Evolutionary conservation across 495 filamentous ascomycete genomes (phyloP), one percentile per base, ranked within the genome.

Genomic region (Evernia prunastri): DNA sequence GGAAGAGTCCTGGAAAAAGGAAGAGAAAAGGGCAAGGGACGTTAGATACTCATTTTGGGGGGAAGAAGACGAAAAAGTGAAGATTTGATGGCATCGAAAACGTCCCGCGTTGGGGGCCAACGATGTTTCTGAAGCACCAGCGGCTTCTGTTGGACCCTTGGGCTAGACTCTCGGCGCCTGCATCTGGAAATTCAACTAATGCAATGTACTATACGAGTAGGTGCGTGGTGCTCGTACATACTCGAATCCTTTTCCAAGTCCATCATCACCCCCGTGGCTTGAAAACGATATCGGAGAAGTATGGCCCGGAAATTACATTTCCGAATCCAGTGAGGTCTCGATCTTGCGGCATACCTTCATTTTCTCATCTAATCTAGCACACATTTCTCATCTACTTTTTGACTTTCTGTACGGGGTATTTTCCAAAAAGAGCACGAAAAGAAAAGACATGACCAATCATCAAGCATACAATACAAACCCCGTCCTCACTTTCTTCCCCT

Each of bases 31-130:
- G 73, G 51, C 73, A 77, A 66, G 74, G 73, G n/a, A 78, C 78
- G 8, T 70, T 80, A 66, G 78, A 80, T 72, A 69, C 64, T 39
- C 73, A 75, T 69, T 63, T 78, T 18, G 56, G 37, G 60, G 43
- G 66, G 6, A 80, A 79, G 63, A 76, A 64, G 58, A 20, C 66
- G 51, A 77, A 70, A 67, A 73, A 58, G 23, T 59, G n/a, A 12
- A 39, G 2, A 11, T 6, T 4, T 40, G 53, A 12, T 27, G 2
- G 11, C 17, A 36, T 37, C 15, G 37, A 27, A 0, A 27, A 1
- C 5, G 42, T 17, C 17, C 29, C 29, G 60, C 36, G 8, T 10
- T 43, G 0, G 17, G 40, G 18, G 40, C 15, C 3, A 10, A 20
- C 18, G 12, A 8, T 43, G 20, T 20, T n/a, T 20, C 45, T 49